Evolutionary conservation across 305 asterid genomes (phyloP), one percentile per base, ranked within the genome.

Genomic region (Fraxinus ornus): DNA sequence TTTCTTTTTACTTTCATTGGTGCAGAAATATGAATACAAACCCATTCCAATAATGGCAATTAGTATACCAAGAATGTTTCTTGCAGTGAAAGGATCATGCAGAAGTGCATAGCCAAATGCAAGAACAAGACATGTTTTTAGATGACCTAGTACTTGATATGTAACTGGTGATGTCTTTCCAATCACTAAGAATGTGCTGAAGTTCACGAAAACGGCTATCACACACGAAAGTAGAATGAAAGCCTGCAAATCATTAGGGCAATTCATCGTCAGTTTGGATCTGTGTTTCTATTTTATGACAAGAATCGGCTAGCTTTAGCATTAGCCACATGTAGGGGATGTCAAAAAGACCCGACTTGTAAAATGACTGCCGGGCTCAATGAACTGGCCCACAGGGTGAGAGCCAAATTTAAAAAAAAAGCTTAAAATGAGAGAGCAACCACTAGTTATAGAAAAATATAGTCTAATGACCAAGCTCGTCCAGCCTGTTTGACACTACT

Each of bases 121-220:
- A 76, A 95, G 95, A 83, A 95, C 98, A 28, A 95, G 92, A 52
- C 98, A 94, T 24, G 98, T 94, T 55, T 94, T 94, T 7, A 94
- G 89, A 81, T 94, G 98, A 5, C 98, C 98, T 0, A 95, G 80
- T 7, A 95, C 98, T 82, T 95, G 98, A 83, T 95, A 95, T 1
- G 98, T 95, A 0, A 95, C 98, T 1, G 98, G 98, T 12, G 98
- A 95, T 30, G 98, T 95, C 88, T 94, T 94, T 1, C 98, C 98
- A 13, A 94, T 94, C 78, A 94, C 98, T 80, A 94, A 86, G 86
- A 95, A 95, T 22, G 98, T 95, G 87, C 98, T 95, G 85, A 95
- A 92, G 90, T 95, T 95, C 81, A 95, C 98, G 36, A 94, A 86
- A 37, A 95, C 98, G 0, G 98, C 98, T 60, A 95, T 95, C 91